Conservation (phyloP, 192 early-diverging fungal species). For the Mortierella hygrophila region DNA sequence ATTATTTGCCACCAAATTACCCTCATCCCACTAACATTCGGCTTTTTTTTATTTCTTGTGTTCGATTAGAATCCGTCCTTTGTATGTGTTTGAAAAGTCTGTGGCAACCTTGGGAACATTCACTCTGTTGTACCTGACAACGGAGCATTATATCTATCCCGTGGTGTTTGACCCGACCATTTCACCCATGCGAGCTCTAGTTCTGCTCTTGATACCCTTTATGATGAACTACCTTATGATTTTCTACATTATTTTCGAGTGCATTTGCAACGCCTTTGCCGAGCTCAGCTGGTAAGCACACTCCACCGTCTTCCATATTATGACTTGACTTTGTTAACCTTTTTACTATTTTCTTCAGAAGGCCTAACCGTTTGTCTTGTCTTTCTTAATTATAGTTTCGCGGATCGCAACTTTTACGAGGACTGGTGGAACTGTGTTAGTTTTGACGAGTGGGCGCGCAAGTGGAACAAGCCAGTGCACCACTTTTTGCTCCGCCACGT, state of each 20-base stretch:
- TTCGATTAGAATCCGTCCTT: conserved; percentile 78
- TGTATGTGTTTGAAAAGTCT: conserved; percentile 90
- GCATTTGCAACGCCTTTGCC: conserved; percentile 96
- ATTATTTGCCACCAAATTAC: background rate
- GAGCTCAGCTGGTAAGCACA: conserved; percentile 82
- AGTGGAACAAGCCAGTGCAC: conserved; percentile 98
- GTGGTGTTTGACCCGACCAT: conserved; percentile 75
- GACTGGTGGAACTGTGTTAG: conserved; percentile 97
- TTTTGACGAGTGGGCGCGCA: conserved; percentile 94
- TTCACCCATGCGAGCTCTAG: conserved; percentile 66
- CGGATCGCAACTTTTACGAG: conserved; percentile 97
- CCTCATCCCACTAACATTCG: background rate
- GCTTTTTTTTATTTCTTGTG: background rate
- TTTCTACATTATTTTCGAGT: conserved; percentile 98
- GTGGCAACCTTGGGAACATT: conserved; percentile 85
- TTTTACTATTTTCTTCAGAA: background rate
- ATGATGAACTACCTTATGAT: conserved; percentile 92
- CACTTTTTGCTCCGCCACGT: conserved; percentile 93
- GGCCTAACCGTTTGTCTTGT: background rate
- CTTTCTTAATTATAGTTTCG: conserved; percentile 66
- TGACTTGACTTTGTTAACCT: background rate
- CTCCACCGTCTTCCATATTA: background rate
- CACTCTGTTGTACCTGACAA: conserved; percentile 84
- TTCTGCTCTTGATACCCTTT: conserved; percentile 88
- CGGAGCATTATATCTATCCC: conserved; percentile 90